These are phyloP conservation scores for Xerocomellus dryophilus DNA, from an alignment of 768 basidiomycete species.

Conservation along the genomic window DNA sequence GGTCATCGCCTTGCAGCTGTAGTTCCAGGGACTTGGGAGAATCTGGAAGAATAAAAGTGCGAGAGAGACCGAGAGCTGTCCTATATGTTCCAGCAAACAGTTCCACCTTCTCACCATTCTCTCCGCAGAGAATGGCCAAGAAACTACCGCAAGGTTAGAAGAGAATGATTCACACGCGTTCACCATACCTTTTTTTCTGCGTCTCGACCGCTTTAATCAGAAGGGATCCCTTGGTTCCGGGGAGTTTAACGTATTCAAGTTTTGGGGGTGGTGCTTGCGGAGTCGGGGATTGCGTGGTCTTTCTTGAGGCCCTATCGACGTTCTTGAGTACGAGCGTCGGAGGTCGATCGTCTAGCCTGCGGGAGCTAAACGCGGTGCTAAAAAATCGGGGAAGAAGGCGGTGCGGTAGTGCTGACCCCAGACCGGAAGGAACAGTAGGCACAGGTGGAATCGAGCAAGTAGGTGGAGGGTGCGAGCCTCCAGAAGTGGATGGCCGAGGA, in stretches of 20 bases:
- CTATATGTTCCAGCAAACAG: constrained; percentile 89
- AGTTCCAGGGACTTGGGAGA: constrained; percentile 85
- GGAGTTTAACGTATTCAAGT: constrained; percentile 88
- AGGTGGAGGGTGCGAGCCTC: constrained; percentile 25
- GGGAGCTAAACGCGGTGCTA: constrained; percentile 56
- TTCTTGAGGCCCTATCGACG: constrained; percentile 41
- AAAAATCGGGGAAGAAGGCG: constrained; percentile 73
- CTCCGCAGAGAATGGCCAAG: constrained; percentile 89
- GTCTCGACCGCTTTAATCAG: constrained; percentile 88
- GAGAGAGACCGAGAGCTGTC: constrained; percentile 85
- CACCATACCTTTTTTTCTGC: constrained; percentile 71
- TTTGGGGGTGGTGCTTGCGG: constrained; percentile 72
- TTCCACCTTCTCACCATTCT: constrained; percentile 90
- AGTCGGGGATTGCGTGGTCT: constrained; percentile 33
- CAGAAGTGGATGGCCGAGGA: constrained; percentile 37
- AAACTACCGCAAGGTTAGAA: constrained; percentile 49
- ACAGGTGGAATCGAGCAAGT: constrained; percentile 17
- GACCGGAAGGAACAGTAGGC: constrained; percentile 30
- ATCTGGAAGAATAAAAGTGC: constrained; percentile 90
- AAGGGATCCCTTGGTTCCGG: constrained; percentile 83
- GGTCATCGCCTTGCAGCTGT: constrained; percentile 87
- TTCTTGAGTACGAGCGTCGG: constrained; percentile 34
- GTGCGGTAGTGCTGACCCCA: constrained; percentile 41
- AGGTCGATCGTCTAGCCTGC: constrained; percentile 58
- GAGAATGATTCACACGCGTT: not conserved